Evolutionary conservation across 2,329 filamentous ascomycete species (phyloP).

Genomic region (Atkinsonella texensis): DNA sequence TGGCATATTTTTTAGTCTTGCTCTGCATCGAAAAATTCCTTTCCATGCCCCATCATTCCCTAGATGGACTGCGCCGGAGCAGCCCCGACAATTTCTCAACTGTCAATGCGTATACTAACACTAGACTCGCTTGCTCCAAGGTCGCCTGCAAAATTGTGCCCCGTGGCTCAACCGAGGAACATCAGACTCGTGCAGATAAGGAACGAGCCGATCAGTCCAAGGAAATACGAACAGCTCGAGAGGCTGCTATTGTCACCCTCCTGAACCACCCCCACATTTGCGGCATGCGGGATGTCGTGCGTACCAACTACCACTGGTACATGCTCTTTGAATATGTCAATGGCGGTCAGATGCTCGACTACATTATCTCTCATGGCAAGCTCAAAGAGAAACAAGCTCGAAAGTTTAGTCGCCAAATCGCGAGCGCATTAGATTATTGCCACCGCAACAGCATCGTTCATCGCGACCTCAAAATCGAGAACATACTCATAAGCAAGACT

Average conservation of each 20-base stretch:
- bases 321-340: slow-evolving; percentile 99
- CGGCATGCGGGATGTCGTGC: slow-evolving; percentile 86
- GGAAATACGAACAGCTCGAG: slow-evolving; percentile 85
- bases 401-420: slow-evolving; percentile 95
- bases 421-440: slow-evolving; percentile 92
- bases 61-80: neutral
- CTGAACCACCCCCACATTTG: slow-evolving; percentile 94
- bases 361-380: slow-evolving; percentile 96
- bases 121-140: slow-evolving; percentile 19
- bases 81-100: neutral
- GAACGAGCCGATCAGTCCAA: slow-evolving; percentile 93
- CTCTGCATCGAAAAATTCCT: neutral
- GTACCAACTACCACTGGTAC: slow-evolving; percentile 98
- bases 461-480: slow-evolving; percentile 95
- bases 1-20: neutral
- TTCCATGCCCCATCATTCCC: neutral
- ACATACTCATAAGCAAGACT: slow-evolving; percentile 97
- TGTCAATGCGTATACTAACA: neutral
- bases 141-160: slow-evolving; percentile 97
- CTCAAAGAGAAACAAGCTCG: slow-evolving; percentile 97
- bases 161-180: slow-evolving; percentile 77
- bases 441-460: slow-evolving; percentile 98
- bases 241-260: slow-evolving; percentile 91
- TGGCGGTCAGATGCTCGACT: slow-evolving; percentile 97
- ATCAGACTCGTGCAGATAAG: slow-evolving; percentile 56